Evolutionary conservation across 2,329 filamentous ascomycete genomes (phyloP).

Genomic region (Talaromyces sp.): DNA sequence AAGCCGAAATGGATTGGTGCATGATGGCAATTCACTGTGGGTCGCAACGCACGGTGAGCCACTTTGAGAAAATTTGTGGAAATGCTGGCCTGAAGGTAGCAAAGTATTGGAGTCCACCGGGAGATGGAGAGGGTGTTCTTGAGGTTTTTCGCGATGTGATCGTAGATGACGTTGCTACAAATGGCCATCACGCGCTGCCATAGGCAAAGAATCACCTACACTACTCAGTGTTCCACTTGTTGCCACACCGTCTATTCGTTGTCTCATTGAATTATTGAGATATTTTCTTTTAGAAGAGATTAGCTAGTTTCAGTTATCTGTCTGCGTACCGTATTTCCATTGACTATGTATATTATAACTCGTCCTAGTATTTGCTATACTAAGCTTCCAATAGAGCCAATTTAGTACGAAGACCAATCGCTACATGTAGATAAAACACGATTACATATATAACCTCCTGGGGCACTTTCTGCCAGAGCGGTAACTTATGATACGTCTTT

Average conservation of each 20-base stretch:
- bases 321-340: background rate
- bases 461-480: too few species aligned
- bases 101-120: slow-evolving; percentile 17
- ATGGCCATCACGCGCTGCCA: background rate
- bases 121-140: slow-evolving; percentile 1
- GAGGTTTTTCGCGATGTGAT: background rate
- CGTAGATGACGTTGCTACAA: slow-evolving; percentile 7
- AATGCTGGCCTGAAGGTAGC: slow-evolving; percentile 19
- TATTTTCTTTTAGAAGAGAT: background rate
- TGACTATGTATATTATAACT: background rate
- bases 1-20: slow-evolving; percentile 20
- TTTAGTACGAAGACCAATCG: background rate
- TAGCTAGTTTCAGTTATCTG: background rate
- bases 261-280: background rate
- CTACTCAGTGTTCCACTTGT: background rate
- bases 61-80: slow-evolving; percentile 2
- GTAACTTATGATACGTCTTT: too few species aligned
- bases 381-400: background rate
- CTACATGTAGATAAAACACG: background rate
- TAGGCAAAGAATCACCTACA: background rate
- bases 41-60: slow-evolving; percentile 1
- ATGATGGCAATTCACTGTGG: slow-evolving; percentile 3
- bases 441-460: too few species aligned
- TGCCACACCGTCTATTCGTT: background rate
- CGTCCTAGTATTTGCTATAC: background rate